A percentile compares a stretch with the other conserved stretches of the same genome.
phyloP scores from a whole-genome alignment of 805 yeast genomes.

The Yarrowia sp. region DNA sequence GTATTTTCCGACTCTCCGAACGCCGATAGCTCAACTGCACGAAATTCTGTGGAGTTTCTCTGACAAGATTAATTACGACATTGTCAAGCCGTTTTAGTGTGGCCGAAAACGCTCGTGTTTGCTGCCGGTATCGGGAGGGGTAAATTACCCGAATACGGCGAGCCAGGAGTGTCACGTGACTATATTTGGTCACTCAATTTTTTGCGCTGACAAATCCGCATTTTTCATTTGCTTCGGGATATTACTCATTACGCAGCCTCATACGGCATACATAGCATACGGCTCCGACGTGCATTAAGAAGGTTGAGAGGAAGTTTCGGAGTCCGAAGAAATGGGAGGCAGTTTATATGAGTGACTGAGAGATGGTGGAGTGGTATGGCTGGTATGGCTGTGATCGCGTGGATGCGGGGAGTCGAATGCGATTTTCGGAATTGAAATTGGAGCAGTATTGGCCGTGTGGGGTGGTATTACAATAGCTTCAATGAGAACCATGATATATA shows the following conservation, averaged over 20 bases:
- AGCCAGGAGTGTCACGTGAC: not conserved
- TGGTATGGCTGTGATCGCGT: not conserved
- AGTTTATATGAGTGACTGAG: not conserved
- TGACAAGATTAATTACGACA: not conserved
- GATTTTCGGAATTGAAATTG: not conserved
- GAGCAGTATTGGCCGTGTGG: not conserved
- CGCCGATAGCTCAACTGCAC: not conserved
- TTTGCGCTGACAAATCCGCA: too few species aligned
- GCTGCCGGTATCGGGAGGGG: conserved; percentile 18
- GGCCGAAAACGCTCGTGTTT: conserved; percentile 10
- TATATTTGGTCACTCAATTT: too few species aligned
- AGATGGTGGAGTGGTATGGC: not conserved
- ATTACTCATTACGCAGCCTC: not conserved
- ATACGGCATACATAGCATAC: conserved; percentile 3
- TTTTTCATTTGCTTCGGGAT: not conserved
- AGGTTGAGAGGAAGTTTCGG: not conserved
- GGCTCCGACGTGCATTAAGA: conserved; percentile 3
- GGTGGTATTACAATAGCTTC: not conserved
- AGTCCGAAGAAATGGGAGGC: not conserved
- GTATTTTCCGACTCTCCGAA: not conserved
- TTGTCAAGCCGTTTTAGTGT: not conserved
- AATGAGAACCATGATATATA: too few species aligned
- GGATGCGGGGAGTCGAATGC: not conserved
- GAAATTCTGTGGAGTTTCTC: too few species aligned
- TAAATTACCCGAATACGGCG: not conserved